These are phyloP conservation scores for Gossypium schwendimanii DNA, from an alignment of 441 rosid genomes.

Conservation along the genomic window DNA sequence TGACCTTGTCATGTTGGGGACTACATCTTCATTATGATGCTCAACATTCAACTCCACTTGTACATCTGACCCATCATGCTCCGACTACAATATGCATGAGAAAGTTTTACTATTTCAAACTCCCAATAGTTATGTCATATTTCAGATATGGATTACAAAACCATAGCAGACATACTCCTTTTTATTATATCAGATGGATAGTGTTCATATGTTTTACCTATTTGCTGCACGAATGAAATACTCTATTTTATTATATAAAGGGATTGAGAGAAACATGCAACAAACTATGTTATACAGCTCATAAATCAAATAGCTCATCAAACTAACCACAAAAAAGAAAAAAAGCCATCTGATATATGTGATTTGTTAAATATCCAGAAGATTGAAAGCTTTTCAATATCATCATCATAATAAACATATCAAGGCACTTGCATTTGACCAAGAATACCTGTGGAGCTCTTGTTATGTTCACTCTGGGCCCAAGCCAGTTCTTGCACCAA, in stretches of 20 bases:
- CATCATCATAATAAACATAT: neutral
- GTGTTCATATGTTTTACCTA: neutral
- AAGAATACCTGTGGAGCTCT: constrained; percentile 84
- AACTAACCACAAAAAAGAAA: constrained; percentile 5
- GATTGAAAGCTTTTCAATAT: neutral
- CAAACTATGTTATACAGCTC: neutral
- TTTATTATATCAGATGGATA: neutral
- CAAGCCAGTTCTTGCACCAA: constrained; percentile 96
- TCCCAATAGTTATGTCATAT: constrained; percentile 6
- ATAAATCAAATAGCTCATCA: neutral
- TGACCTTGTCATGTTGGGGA: constrained; percentile 81
- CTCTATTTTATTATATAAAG: neutral
- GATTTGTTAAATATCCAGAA: neutral
- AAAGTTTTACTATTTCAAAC: constrained; percentile 11
- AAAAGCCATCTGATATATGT: neutral
- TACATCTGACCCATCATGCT: constrained; percentile 90
- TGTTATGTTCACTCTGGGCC: constrained; percentile 80
- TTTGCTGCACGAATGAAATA: neutral
- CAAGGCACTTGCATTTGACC: neutral
- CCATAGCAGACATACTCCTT: neutral
- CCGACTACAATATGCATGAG: constrained; percentile 52
- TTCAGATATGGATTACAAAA: constrained; percentile 7
- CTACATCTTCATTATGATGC: constrained; percentile 58
- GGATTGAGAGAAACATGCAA: neutral
- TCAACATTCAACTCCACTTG: constrained; percentile 74